Evolutionary conservation across 331 rosid genomes (phyloP), one percentile per base, ranked within the genome.

Genomic region (Spiraea crenata): DNA sequence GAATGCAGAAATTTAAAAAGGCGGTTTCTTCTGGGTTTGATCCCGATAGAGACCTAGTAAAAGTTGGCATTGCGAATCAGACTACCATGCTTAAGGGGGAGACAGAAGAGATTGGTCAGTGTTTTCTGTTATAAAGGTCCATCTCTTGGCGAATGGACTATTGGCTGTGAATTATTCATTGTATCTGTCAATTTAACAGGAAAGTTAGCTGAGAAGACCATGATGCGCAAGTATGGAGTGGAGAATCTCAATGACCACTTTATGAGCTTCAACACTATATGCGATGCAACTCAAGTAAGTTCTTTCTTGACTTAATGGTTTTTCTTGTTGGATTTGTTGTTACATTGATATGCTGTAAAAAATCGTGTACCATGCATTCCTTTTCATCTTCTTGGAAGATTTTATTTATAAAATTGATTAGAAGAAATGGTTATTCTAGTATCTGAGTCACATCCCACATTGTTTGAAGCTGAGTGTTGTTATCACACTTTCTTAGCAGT

Each of bases 41-140:
- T 79, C 99, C 97, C 3, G 96, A 95, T 57, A 63, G 7, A 20
- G 97, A 91, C 79, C 87, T 91, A 9, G 47, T 77, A 17, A 89
- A 89, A 81, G 10, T 76, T 11, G 99, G 99, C 63, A 85, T 95
- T 69, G 97, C 99, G 15, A 95, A 95, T 77, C 99, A 95, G 92
- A 95, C 99, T 52, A 95, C 99, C 25, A 95, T 95, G 96, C 96
- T 91, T 72, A 95, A 91, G 84, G 99, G 99, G 76, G 99, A 95
- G 84, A 95, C 97, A 0, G 96, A 95, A 82, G 99, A 89, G 44
- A 95, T 95, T 45, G 99, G 99, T 95, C 78, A 77, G 89, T 66
- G 63, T 55, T 73, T 35, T 48, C 47, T 42, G 37, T 70, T 72
- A 25, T 17, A 16, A 31, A 39, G n/a, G 44, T 71, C 66, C 6